Evolutionary conservation across 371 early-diverging fungal species (phyloP), one percentile per base, ranked within the genome.

Genomic region (Mucor sp.): DNA sequence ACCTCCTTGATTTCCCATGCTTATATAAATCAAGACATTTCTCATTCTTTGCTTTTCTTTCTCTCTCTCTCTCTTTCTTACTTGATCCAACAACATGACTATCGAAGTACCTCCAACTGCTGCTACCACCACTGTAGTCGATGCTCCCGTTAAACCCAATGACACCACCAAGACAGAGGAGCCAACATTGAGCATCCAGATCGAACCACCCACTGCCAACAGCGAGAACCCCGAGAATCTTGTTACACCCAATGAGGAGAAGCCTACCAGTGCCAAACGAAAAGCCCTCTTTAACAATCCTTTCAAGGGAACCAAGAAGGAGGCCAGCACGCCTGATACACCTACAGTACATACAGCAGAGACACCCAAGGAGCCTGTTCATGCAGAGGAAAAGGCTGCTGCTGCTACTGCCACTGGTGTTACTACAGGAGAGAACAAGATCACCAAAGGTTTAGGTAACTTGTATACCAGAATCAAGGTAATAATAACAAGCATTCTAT

Each of bases 391-490:
- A 2, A 50, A 28, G 21, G 4, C 61, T 12, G 44, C 61, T 41
- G 35, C 21, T 55, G 41, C 44, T 41, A 27, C 55, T 6, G 58
- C 30, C 30, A 30, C 30, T 2, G 30, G 37, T 17, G 23, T 15
- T n/a, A 43, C 62, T n/a, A 25, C 33, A 57, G 21, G 17, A 47
- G 67, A 67, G 30, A 50, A 60, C 17, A 67, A 61, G 23, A 53
- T 53, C 21, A 21, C 61, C 9, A 67, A 67, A 55, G 61, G 67
- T n/a, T 43, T 67, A 37, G 67, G 67, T 6, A 60, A 67, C 33
- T 23, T 67, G 39, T 60, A 60, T 33, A 48, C 60, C 9, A 67
- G 39, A 39, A 33, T 59, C 59, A 37, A 37, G 37, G 59, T 33
- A 21, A 59, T n/a, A n/a, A 35, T 9, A 2, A 30, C 30, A 4